Conservation (phyloP, 2,329 filamentous ascomycete species). For the Microdochium trichocladiopsis region DNA sequence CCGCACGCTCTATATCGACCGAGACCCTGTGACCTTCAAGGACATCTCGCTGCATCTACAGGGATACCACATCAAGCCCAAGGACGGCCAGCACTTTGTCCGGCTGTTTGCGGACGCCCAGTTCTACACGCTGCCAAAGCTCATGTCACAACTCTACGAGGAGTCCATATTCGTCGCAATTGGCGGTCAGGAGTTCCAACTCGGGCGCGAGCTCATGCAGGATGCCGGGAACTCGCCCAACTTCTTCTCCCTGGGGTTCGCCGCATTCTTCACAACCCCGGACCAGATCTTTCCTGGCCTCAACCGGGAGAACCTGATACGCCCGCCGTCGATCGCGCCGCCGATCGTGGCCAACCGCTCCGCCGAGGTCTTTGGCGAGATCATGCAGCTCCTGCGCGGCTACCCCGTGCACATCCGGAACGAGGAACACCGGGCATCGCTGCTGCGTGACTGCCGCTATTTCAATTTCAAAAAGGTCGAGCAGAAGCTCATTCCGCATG, state of each 20-base stretch:
- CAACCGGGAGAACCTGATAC: conserved; percentile 68
- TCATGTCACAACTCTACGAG: conserved; percentile 87
- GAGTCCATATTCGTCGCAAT: conserved; percentile 90
- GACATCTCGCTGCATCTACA: conserved; percentile 89
- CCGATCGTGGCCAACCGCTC: conserved; percentile 75
- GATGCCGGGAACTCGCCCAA: conserved; percentile 87
- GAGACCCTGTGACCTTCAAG: conserved; percentile 80
- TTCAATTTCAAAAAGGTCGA: conserved; percentile 90
- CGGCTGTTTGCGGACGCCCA: conserved; percentile 91
- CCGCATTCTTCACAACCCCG: conserved; percentile 76
- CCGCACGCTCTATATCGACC: conserved; percentile 88
- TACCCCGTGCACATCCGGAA: conserved; percentile 73
- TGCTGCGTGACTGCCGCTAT: conserved; percentile 83
- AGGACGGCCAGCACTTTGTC: conserved; percentile 81
- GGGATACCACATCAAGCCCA: conserved; percentile 80
- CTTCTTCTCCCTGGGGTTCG: conserved; percentile 89
- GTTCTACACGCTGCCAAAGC: conserved; percentile 82
- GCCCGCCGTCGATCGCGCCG: conserved; percentile 79
- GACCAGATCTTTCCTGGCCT: conserved; percentile 81
- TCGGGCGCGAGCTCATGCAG: conserved; percentile 81
- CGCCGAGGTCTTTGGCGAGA: conserved; percentile 76
- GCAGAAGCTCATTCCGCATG: conserved; percentile 74
- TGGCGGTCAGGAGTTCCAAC: conserved; percentile 79
- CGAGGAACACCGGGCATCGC: conserved; percentile 67
- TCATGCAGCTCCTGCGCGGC: conserved; percentile 75